Conservation (phyloP, 345 rosid genomes). For the Eucalyptus microcorys region DNA sequence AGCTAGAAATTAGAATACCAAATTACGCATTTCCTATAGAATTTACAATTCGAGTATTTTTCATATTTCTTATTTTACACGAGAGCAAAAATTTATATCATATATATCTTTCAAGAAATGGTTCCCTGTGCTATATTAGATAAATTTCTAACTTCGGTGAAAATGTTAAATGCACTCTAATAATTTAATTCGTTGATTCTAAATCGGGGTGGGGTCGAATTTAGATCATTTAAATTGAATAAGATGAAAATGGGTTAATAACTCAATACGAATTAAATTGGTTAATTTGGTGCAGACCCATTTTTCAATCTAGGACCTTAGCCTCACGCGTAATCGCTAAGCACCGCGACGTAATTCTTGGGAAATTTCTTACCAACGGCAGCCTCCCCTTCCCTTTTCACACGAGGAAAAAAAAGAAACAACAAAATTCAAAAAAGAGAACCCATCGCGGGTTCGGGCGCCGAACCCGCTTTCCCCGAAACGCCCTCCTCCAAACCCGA, state of each 20-base stretch:
- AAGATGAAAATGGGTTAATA: background rate
- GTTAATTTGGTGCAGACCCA: background rate
- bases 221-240: background rate
- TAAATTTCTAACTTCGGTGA: accelerated
- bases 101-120: accelerated
- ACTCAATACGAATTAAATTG: accelerated
- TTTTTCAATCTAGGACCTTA: background rate
- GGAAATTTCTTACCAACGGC: background rate
- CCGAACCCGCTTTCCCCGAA: background rate
- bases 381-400: background rate
- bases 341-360: background rate
- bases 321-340: background rate
- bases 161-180: background rate
- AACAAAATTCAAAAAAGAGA: background rate
- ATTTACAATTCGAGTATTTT: background rate
- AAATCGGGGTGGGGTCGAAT: accelerated
- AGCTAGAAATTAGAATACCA: background rate
- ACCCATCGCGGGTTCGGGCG: background rate
- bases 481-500: background rate
- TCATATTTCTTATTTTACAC: too few species aligned
- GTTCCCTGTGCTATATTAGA: background rate
- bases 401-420: background rate
- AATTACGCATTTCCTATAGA: background rate
- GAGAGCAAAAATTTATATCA: accelerated
- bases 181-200: accelerated